Percentiles rank a stretch among this genome's conserved stretches.
Conservation (phyloP, 2,329 filamentous ascomycete genomes). For the Sporothrix luriei region DNA sequence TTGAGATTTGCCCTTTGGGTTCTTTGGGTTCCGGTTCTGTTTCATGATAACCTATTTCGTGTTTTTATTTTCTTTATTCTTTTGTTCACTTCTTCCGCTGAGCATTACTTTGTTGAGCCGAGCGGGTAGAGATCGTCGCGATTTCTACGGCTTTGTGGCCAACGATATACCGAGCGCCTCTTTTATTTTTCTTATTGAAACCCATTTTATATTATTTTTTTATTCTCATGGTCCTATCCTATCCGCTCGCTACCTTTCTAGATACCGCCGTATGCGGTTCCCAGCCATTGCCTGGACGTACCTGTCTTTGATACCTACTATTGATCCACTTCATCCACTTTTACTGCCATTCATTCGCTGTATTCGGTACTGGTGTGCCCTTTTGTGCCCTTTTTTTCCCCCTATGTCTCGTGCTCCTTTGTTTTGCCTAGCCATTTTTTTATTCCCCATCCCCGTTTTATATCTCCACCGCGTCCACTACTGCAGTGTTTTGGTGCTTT, state of each 20-base stretch:
- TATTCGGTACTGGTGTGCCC: background rate
- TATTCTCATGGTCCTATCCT: background rate
- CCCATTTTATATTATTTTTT: background rate
- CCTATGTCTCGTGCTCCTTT: background rate
- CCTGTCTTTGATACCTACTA: background rate
- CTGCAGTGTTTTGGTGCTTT: slow-evolving; percentile 33
- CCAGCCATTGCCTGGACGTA: slow-evolving; percentile 2
- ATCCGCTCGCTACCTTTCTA: background rate
- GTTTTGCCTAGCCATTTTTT: background rate
- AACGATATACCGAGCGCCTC: slow-evolving; percentile 6
- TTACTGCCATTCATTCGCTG: background rate
- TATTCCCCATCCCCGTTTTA: background rate
- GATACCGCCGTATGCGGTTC: slow-evolving; percentile 25
- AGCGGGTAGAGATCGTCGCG: background rate
- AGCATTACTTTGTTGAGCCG: slow-evolving; percentile 2
- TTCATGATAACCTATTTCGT: slow-evolving; percentile 15
- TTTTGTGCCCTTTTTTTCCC: background rate
- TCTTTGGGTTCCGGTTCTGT: slow-evolving; percentile 22
- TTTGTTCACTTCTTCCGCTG: slow-evolving; percentile 28
- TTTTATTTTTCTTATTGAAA: slow-evolving; percentile 9
- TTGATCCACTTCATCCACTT: slow-evolving; percentile 6
- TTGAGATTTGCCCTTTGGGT: slow-evolving; percentile 20
- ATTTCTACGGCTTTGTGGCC: background rate
- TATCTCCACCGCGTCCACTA: slow-evolving; percentile 32
- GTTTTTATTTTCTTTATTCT: slow-evolving; percentile 25